These are phyloP conservation scores for Actinomucor elegans DNA, from an alignment of 371 early-diverging fungal species.

Conservation along the genomic window DNA sequence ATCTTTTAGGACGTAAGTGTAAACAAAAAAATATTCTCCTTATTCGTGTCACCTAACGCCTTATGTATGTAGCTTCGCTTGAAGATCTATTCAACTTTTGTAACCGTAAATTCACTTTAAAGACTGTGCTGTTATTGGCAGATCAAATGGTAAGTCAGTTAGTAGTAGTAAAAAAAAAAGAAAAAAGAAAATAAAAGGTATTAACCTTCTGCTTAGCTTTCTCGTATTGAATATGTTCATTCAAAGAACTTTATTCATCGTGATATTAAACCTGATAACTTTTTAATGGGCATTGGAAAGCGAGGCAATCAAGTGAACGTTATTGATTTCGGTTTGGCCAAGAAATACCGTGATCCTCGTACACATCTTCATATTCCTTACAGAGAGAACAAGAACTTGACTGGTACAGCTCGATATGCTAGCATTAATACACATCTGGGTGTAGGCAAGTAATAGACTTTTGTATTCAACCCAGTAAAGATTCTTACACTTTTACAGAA, in stretches of 20 bases:
- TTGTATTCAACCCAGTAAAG: too few species aligned
- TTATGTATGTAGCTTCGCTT: constrained; percentile 60
- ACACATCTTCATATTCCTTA: constrained; percentile 97
- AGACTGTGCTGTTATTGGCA: constrained; percentile 97
- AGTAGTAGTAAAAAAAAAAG: background rate
- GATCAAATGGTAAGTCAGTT: constrained; percentile 89
- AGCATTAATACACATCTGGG: constrained; percentile 98
- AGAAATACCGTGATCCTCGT: constrained; percentile 93
- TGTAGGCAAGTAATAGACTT: constrained; percentile 65
- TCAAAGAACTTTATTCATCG: constrained; percentile 66
- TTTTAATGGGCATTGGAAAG: constrained; percentile 96
- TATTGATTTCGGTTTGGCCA: constrained; percentile 99
- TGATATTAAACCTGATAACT: constrained; percentile 98
- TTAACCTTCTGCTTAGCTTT: constrained; percentile 6
- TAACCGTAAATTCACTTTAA: constrained; percentile 96
- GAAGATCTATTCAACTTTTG: constrained; percentile 99
- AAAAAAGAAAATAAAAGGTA: background rate
- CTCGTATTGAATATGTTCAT: constrained; percentile 11
- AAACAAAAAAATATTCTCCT: background rate
- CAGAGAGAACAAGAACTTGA: constrained; percentile 97
- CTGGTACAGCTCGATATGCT: constrained; percentile 99
- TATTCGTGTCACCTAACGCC: background rate
- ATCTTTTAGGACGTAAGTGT: constrained; percentile 93
- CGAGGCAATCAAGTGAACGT: constrained; percentile 96
- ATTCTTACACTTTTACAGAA: constrained; percentile 56